Base-by-base conservation (phyloP, 2,329 filamentous ascomycete species). In the Microascus cirrosus region DNA sequence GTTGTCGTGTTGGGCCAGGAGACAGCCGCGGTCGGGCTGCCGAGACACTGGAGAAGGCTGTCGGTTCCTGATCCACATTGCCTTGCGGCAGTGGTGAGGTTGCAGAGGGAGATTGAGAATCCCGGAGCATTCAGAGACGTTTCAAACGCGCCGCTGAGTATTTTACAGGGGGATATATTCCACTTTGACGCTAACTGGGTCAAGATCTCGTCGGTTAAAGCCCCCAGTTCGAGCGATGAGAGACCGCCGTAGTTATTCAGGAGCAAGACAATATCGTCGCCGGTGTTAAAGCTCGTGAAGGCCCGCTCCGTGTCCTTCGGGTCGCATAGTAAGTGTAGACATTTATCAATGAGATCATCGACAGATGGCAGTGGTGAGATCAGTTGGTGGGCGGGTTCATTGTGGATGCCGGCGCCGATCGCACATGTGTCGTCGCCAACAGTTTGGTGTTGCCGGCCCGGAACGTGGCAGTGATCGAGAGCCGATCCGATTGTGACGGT, bases 121-220 rank as follows among this genome's bases (percentile, higher is more conserved):
- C 85, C 86, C 0, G 85, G 79, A 0, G 84, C 86, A 62, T 89
- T 89, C 64, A 90, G 77, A n/a, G 84, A 87, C 0, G 86, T 89
- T 77, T 88, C 86, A 58, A 85, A 78, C 32, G 81, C 84, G 1
- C 86, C 86, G 0, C 77, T 72, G 56, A 81, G 75, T 57, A 87
- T 77, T 35, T 86, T 75, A 2, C 75, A 74, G 0, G 80, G 79
- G 53, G 70, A 67, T 3, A 81, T 32, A 8, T 32, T 32, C 28
- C 28, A 32, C 28, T 32, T 32, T 8, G 28, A 4, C 28, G 28
- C 28, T 72, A 83, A 68, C 64, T 82, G 80, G 45, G 73, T 71
- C 6, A 81, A 72, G 13, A 82, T 65, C 66, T 82, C 79, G 59
- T 81, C 75, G 12, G 78, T 70, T 3, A 82, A 68, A 1, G 79